Conservation (phyloP, 2,329 filamentous ascomycete genomes). For the Colletotrichum simmondsii region DNA sequence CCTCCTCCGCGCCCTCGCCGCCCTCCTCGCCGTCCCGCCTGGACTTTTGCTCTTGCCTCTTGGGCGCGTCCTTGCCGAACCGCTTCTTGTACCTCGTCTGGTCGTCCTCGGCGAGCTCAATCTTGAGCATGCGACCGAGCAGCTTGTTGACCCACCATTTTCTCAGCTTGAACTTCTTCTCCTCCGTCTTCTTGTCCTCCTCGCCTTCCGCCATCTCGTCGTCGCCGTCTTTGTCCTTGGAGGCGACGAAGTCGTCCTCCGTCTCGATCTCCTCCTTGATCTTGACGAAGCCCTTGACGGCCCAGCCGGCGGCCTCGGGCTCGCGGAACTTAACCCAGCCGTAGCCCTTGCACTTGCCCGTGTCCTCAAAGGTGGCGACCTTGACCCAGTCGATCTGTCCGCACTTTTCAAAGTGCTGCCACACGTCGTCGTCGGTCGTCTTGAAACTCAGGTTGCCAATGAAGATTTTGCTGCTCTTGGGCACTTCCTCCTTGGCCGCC, state of each 20-base stretch:
- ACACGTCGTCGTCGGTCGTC: conserved; percentile 82
- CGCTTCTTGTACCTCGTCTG: conserved; percentile 92
- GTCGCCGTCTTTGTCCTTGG: conserved; percentile 53
- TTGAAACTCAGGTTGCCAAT: conserved; percentile 90
- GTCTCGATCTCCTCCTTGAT: conserved; percentile 74
- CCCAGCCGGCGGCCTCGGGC: conserved; percentile 75
- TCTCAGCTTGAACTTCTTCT: conserved; percentile 67
- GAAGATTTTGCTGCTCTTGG: conserved; percentile 84
- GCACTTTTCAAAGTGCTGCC: conserved; percentile 85
- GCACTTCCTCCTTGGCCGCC: conserved; percentile 46
- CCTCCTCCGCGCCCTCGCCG: conserved; percentile 36
- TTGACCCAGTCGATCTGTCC: conserved; percentile 86
- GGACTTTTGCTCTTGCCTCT: conserved; percentile 42
- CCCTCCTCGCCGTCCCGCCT: not conserved
- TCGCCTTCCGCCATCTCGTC: conserved; percentile 50
- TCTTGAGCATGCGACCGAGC: conserved; percentile 81
- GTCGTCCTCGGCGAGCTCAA: conserved; percentile 94
- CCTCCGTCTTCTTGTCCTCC: conserved; percentile 42
- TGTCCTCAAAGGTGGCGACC: conserved; percentile 95
- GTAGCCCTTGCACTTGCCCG: conserved; percentile 97
- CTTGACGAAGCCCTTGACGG: conserved; percentile 82
- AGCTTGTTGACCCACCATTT: conserved; percentile 91
- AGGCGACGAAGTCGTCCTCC: conserved; percentile 69
- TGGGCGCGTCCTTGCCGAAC: conserved; percentile 78
- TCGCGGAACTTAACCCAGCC: conserved; percentile 94